Conservation (phyloP, 2,329 filamentous ascomycete species). For the Sporothrix dimorphospora region DNA sequence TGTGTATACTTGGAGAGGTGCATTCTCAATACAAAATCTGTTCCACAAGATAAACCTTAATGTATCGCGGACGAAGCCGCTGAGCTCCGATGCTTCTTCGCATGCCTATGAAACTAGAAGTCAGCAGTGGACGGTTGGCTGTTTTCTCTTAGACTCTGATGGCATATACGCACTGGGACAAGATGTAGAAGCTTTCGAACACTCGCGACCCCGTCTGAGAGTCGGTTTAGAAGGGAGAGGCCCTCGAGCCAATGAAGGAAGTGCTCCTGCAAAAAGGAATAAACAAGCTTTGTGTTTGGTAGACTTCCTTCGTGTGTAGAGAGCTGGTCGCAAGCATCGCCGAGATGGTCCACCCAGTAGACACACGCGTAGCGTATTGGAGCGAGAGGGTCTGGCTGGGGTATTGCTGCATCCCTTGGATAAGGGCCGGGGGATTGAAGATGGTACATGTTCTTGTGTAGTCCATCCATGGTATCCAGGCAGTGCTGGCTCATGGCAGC, state of each 20-base stretch:
- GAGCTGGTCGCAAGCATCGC: not conserved
- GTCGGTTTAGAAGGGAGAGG: not conserved
- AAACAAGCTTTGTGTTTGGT: not conserved
- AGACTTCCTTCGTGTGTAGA: not conserved
- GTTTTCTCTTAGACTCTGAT: no score
- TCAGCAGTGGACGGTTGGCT: no score
- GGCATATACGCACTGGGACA: no score
- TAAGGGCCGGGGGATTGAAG: constrained; percentile 7
- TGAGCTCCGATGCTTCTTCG: not conserved
- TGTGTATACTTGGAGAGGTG: not conserved
- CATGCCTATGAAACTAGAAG: no score
- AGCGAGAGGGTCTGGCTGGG: not conserved
- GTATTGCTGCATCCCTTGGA: not conserved
- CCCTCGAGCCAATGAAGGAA: constrained; percentile 23
- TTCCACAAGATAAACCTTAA: not conserved
- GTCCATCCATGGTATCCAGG: not conserved
- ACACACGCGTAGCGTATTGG: constrained; percentile 3
- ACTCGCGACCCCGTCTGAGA: not conserved
- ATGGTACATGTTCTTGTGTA: constrained; percentile 24
- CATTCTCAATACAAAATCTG: not conserved
- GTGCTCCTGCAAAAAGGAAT: not conserved
- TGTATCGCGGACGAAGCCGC: not conserved
- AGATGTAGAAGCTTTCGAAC: not conserved
- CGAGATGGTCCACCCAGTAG: constrained; percentile 20
- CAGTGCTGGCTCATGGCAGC: not conserved